Evolutionary conservation across 2,329 filamentous ascomycete genomes (phyloP).

Genomic region (Botrytis pseudocinerea): DNA sequence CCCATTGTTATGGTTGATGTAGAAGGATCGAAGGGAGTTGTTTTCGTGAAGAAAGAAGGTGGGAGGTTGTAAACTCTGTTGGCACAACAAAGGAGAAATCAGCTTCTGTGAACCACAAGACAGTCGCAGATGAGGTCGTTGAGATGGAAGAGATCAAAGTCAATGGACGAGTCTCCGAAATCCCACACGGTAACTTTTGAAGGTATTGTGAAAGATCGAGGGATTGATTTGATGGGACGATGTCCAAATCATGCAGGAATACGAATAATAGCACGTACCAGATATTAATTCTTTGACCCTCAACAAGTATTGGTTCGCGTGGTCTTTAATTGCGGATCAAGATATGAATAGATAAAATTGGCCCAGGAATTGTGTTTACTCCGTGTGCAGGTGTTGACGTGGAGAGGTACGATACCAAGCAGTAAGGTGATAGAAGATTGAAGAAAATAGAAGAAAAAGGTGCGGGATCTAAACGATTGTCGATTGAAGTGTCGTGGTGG

Average conservation of each 20-base stretch:
- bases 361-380: neutral
- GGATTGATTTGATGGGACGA: slow-evolving; percentile 17
- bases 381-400: neutral
- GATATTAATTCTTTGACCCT: slow-evolving; percentile 17
- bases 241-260: slow-evolving; percentile 25
- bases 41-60: slow-evolving; percentile 22
- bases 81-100: slow-evolving; percentile 7
- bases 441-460: neutral
- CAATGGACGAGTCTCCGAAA: neutral
- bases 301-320: slow-evolving; percentile 20
- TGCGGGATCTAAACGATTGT: neutral
- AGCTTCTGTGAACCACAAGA: slow-evolving; percentile 1
- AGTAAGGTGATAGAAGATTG: neutral
- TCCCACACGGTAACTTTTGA: neutral
- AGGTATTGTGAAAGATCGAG: slow-evolving; percentile 10
- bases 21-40: slow-evolving; percentile 40
- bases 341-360: neutral
- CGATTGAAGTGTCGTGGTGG: neutral
- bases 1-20: slow-evolving; percentile 39
- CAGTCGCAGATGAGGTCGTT: neutral
- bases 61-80: slow-evolving; percentile 19
- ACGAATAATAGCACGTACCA: slow-evolving; percentile 24
- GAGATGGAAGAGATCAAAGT: neutral
- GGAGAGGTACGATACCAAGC: neutral
- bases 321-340: slow-evolving; percentile 10